Evolutionary conservation across 192 early-diverging fungal genomes (phyloP), one percentile per base, ranked within the genome.

Genomic region (Irineochytrium annulatum): DNA sequence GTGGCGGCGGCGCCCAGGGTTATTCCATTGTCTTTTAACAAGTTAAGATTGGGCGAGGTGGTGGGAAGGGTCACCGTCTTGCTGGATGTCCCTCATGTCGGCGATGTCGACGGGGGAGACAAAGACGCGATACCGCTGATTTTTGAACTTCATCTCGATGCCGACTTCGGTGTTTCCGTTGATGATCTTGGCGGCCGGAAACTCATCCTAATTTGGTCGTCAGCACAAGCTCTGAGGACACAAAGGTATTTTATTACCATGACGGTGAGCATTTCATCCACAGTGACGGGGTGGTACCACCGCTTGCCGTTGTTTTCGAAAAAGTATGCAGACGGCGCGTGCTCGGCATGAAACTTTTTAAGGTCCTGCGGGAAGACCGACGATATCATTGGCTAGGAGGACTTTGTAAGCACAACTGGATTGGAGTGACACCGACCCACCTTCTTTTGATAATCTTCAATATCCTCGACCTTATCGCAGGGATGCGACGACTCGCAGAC

Each of bases 101-200:
- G 62, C 48, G 17, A 93, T 72, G 58, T 92, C 90, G 55, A 74
- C 73, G 41, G 83, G 75, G 68, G 77, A 85, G 5, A 90, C 80
- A 52, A 79, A 77, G 17, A 80, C 73, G 0, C 78, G 75, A 60
- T 87, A 91, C 17, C 81, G 68, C 56, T 77, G 37, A 51, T 79
- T 75, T 74, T 91, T 90, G 69, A 93, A 83, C 57, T 81, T 81
- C 44, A 83, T 80, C 61, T 94, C 89, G 33, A 92, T 83, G 54
- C 89, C 89, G 3, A 90, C 74, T 63, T 89, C 86, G 51, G 88
- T 90, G 80, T 90, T 94, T 26, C 91, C 91, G 26, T 83, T 80
- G 22, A 92, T 73, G 37, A 94, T 72, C 72, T 89, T 89, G n/a
- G 86, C 82, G 29, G 69, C 65, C 0, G 91, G 90, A 56, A 80